A percentile compares a stretch with the other conserved stretches of the same genome.
These are phyloP conservation scores for Fragilaria crotonensis DNA, from an alignment of 108 stramenopile species.

Conservation along the genomic window DNA sequence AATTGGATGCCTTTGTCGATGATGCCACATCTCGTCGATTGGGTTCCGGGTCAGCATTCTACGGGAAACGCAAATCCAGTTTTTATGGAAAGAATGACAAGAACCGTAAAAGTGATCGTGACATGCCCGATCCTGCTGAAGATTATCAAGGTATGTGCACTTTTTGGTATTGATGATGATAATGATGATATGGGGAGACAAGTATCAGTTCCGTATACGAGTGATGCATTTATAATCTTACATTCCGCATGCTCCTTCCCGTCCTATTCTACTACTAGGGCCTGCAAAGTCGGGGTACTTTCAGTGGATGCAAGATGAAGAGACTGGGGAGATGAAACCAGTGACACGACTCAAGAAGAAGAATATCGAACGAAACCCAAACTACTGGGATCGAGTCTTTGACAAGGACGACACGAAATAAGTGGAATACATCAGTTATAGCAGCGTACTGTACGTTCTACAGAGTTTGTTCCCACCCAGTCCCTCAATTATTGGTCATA, in stretches of 20 bases:
- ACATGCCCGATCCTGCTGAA: slow-evolving; percentile 42
- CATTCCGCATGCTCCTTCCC: no score
- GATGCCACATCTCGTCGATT: slow-evolving; percentile 77
- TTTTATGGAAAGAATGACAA: slow-evolving; percentile 59
- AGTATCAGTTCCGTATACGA: no score
- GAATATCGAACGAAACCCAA: slow-evolving; percentile 51
- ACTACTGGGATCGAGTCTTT: slow-evolving; percentile 27
- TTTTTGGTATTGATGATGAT: no score
- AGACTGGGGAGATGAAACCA: slow-evolving; percentile 57
- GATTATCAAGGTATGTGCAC: slow-evolving; percentile 84
- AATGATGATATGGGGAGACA: no score
- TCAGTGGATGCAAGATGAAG: slow-evolving; percentile 77
- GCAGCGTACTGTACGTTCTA: no score
- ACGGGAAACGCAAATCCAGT: slow-evolving; percentile 67
- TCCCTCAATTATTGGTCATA: no score
- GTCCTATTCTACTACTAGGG: no score
- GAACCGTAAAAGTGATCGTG: slow-evolving; percentile 49
- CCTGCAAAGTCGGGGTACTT: slow-evolving; percentile 69
- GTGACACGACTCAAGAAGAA: slow-evolving; percentile 66
- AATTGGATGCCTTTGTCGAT: slow-evolving; percentile 84
- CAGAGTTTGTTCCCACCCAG: no score
- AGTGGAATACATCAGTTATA: no score
- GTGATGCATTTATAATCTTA: no score
- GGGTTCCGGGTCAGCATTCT: slow-evolving; percentile 72
- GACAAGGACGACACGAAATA: slow-evolving; percentile 5